Conservation (phyloP, 371 early-diverging fungal genomes). For the Mucor saturninus region DNA sequence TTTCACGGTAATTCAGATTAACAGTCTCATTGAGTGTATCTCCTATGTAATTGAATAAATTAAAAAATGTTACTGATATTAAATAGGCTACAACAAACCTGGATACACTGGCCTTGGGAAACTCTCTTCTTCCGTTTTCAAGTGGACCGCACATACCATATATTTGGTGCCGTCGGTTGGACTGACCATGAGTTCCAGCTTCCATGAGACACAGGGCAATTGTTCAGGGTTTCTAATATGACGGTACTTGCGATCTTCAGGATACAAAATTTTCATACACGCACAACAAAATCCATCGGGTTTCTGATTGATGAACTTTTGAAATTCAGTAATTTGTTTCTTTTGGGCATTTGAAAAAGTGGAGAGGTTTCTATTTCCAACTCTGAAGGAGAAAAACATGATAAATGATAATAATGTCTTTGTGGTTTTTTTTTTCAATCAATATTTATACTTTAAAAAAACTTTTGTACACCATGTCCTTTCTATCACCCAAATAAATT, state of each 20-base stretch:
- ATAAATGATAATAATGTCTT: no score
- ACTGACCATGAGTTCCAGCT: neutral
- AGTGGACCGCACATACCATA: no score
- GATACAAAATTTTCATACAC: constrained; percentile 4
- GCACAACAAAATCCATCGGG: constrained; percentile 9
- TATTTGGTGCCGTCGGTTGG: no score
- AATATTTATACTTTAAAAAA: no score
- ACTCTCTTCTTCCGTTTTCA: no score
- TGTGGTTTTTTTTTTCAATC: no score
- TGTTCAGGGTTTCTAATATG: neutral
- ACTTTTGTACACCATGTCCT: no score
- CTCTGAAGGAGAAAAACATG: neutral
- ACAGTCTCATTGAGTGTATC: neutral
- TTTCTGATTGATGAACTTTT: constrained; percentile 10
- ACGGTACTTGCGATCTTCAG: constrained; percentile 3
- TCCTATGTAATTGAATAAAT: no score
- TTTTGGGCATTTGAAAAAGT: neutral
- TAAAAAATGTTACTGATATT: no score
- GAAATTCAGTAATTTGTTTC: constrained; percentile 1
- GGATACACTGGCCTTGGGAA: no score
- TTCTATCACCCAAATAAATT: no score
- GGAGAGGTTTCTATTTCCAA: neutral
- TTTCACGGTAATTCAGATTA: constrained; percentile 12
- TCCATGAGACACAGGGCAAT: constrained; percentile 3
- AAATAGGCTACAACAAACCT: no score